These are phyloP conservation scores for Trapa bicornis DNA, from an alignment of 345 rosid species.

Conservation along the genomic window DNA sequence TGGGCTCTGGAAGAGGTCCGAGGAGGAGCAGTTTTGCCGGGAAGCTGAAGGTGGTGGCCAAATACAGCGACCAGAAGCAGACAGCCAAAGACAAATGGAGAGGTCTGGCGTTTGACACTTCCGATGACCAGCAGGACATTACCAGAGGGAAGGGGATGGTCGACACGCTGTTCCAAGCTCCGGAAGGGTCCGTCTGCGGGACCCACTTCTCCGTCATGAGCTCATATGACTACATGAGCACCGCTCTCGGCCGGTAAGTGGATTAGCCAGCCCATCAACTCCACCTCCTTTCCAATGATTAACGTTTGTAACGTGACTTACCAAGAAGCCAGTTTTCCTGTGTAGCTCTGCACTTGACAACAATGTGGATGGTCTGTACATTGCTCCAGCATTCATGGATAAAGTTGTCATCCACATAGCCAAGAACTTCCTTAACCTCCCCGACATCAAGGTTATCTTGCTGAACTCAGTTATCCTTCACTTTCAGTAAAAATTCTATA, in stretches of 20 bases:
- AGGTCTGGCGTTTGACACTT: constrained; percentile 27
- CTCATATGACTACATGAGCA: constrained; percentile 33
- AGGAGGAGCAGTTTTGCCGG: background rate
- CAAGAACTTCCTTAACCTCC: constrained; percentile 46
- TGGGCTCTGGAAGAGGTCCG: constrained; percentile 1
- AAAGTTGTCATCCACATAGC: constrained; percentile 40
- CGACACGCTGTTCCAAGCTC: constrained; percentile 46
- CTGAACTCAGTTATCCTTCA: too few species aligned
- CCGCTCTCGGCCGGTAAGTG: constrained; percentile 38
- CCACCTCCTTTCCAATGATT: background rate
- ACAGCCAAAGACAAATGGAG: constrained; percentile 30
- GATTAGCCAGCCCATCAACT: background rate
- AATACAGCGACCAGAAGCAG: constrained; percentile 33
- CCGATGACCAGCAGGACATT: constrained; percentile 44
- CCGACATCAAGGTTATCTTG: constrained; percentile 32
- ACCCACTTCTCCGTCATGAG: constrained; percentile 41
- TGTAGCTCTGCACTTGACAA: constrained; percentile 29
- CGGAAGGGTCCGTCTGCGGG: constrained; percentile 30
- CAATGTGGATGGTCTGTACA: constrained; percentile 37
- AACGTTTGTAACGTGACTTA: too few species aligned
- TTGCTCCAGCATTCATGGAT: constrained; percentile 51
- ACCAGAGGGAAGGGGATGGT: constrained; percentile 48
- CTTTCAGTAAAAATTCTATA: background rate
- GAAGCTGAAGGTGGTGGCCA: constrained; percentile 16
- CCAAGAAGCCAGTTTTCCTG: too few species aligned